A percentile compares a stretch with the other conserved stretches of the same genome.
These are phyloP conservation scores for Alternaria brassicicola DNA, from an alignment of 2,329 filamentous ascomycete genomes.

Conservation along the genomic window DNA sequence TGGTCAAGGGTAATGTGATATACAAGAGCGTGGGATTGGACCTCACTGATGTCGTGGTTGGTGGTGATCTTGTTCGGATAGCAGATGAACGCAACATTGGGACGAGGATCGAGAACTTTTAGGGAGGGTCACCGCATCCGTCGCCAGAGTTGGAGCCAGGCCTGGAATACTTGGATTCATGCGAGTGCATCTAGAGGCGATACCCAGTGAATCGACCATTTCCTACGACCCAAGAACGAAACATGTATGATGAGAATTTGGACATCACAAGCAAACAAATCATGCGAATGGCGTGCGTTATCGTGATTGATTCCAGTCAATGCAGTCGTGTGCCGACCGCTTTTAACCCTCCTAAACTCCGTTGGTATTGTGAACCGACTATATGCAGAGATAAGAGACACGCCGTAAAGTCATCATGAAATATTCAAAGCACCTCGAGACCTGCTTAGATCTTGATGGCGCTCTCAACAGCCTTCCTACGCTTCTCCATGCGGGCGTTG, in stretches of 20 bases:
- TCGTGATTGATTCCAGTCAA: constrained; percentile 47
- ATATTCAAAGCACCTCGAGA: constrained; percentile 32
- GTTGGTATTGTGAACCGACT: constrained; percentile 48
- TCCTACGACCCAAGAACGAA: neutral
- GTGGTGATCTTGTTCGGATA: constrained; percentile 62
- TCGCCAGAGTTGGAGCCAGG: neutral
- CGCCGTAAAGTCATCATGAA: constrained; percentile 45
- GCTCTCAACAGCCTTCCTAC: constrained; percentile 88
- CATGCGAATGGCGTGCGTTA: constrained; percentile 40
- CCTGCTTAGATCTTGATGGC: constrained; percentile 93
- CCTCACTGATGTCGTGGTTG: constrained; percentile 71
- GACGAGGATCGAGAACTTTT: constrained; percentile 58
- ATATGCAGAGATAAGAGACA: constrained; percentile 51
- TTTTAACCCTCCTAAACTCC: constrained; percentile 51
- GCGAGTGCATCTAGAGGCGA: constrained; percentile 11
- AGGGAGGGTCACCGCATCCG: constrained; percentile 6
- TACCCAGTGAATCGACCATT: neutral
- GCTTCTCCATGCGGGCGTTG: constrained; percentile 77
- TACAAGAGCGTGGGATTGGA: constrained; percentile 73
- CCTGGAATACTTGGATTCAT: neutral
- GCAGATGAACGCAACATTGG: constrained; percentile 63
- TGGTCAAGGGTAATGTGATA: constrained; percentile 68
- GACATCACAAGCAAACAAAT: constrained; percentile 25
- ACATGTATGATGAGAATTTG: neutral
- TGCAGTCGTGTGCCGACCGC: constrained; percentile 38